phyloP scores from a whole-genome alignment of 805 yeast species.

The Zygoascus biomembranicola region DNA sequence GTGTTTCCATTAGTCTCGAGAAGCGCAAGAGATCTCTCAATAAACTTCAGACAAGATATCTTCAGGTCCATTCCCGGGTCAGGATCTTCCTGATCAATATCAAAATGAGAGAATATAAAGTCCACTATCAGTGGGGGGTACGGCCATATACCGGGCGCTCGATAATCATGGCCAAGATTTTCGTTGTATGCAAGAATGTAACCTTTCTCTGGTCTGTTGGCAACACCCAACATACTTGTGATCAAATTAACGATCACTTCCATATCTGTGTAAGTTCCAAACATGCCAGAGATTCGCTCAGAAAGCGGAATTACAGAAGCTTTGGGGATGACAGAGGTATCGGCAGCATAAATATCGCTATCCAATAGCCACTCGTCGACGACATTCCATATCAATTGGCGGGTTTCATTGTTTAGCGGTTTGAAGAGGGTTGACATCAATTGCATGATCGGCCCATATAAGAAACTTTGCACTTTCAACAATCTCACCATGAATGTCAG shows the following conservation, averaged over 20 bases:
- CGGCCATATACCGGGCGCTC: constrained; percentile 69
- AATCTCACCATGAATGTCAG: constrained; percentile 33
- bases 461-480: constrained; percentile 38
- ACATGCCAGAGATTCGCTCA: constrained; percentile 36
- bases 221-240: constrained; percentile 32
- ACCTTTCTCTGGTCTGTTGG: constrained; percentile 24
- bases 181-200: constrained; percentile 51
- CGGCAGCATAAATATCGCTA: constrained; percentile 21
- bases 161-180: constrained; percentile 50
- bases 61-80: constrained; percentile 42
- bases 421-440: constrained; percentile 52
- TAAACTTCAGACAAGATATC: constrained; percentile 41
- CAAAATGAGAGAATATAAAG: constrained; percentile 40
- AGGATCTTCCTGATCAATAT: constrained; percentile 13
- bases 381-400: constrained; percentile 54
- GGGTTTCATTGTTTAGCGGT: constrained; percentile 30
- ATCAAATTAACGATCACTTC: constrained; percentile 55
- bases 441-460: constrained; percentile 47
- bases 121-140: constrained; percentile 66
- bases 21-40: constrained; percentile 40
- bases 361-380: constrained; percentile 64
- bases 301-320: constrained; percentile 30
- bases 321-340: constrained; percentile 18
- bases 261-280: constrained; percentile 48
- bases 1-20: constrained; percentile 25